Conservation (phyloP, 2,329 filamentous ascomycete species). For the Karstenula rhodostoma region DNA sequence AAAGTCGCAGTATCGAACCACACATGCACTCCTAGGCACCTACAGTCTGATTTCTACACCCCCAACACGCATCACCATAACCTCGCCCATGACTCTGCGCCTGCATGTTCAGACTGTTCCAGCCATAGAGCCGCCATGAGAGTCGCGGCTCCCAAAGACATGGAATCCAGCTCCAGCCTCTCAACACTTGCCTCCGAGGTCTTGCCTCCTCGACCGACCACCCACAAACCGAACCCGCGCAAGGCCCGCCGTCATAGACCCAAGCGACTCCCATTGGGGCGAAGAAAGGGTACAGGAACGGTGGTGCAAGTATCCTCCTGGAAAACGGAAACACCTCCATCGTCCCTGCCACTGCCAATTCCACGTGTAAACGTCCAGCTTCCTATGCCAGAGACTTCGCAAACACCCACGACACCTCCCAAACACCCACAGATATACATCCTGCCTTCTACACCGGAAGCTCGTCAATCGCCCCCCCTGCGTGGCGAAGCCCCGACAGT, state of each 20-base stretch:
- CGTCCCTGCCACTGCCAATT: not conserved
- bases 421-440: not conserved
- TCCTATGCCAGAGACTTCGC: not conserved
- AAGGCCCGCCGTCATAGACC: not conserved
- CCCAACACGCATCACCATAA: not conserved
- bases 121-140: not conserved
- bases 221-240: not conserved
- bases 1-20: not conserved
- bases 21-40: not conserved
- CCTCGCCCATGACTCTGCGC: too few species aligned
- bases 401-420: too few species aligned
- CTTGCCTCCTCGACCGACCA: not conserved
- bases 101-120: not conserved
- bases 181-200: slow-evolving; percentile 1
- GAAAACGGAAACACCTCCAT: not conserved
- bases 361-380: not conserved
- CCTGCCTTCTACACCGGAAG: not conserved
- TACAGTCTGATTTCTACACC: not conserved
- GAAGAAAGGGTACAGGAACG: not conserved
- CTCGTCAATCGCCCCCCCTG: not conserved
- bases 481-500: not conserved
- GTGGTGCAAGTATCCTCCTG: not conserved
- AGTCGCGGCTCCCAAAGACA: not conserved
- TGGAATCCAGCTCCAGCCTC: not conserved
- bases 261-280: not conserved